Percentiles rank a stretch among this genome's conserved stretches.
Conservation (phyloP, 2,329 filamentous ascomycete species). For the Fusarium sp. region DNA sequence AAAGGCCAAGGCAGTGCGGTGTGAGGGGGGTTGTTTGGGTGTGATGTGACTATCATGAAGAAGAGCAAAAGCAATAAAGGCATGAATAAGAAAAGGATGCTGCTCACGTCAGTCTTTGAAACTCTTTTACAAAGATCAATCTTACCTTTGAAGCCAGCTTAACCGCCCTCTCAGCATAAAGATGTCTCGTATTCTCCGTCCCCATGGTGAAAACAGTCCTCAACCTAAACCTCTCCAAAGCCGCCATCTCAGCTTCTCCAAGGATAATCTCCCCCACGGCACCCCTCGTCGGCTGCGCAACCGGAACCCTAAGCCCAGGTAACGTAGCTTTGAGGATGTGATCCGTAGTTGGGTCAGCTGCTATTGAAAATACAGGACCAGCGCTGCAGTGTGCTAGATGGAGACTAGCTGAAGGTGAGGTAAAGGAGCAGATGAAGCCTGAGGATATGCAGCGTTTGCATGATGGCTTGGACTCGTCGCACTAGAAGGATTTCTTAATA, state of each 20-base stretch:
- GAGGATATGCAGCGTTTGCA: slow-evolving; percentile 62
- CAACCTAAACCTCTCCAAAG: slow-evolving; percentile 56
- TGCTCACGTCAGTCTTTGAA: slow-evolving; percentile 31
- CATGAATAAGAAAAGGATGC: slow-evolving; percentile 66
- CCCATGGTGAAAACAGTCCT: slow-evolving; percentile 57
- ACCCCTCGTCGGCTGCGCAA: slow-evolving; percentile 35
- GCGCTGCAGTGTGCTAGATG: slow-evolving; percentile 35
- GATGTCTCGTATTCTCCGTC: slow-evolving; percentile 40
- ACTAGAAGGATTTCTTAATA: slow-evolving; percentile 51
- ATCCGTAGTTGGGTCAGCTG: neutral
- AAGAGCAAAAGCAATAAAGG: slow-evolving; percentile 62
- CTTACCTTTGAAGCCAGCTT: slow-evolving; percentile 54
- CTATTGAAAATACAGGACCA: slow-evolving; percentile 19
- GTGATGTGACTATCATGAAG: slow-evolving; percentile 63
- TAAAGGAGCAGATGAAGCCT: slow-evolving; percentile 62
- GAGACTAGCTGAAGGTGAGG: slow-evolving; percentile 37
- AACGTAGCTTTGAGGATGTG: slow-evolving; percentile 18
- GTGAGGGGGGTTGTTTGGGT: slow-evolving; percentile 33
- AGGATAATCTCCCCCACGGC: slow-evolving; percentile 46
- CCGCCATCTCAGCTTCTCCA: slow-evolving; percentile 46
- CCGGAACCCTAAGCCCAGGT: slow-evolving; percentile 38
- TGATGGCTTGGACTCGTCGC: slow-evolving; percentile 63
- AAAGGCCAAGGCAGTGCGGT: slow-evolving; percentile 51
- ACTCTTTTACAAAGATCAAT: neutral
- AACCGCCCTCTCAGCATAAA: slow-evolving; percentile 52